Base-by-base conservation (phyloP, 2,329 filamentous ascomycete species). In the Penicillium olsonii region DNA sequence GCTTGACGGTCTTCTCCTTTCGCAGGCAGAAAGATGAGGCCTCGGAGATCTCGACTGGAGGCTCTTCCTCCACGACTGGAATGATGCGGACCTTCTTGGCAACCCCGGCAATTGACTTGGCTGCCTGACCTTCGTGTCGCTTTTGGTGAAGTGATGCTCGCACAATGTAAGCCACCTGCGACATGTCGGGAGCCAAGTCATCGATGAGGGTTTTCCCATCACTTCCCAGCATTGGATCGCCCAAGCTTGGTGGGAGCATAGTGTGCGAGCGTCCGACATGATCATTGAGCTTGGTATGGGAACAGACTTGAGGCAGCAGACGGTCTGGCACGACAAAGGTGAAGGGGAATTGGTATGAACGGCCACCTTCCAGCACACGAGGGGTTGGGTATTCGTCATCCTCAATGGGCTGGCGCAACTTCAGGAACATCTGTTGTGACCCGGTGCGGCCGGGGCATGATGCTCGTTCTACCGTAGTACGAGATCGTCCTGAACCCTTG, bases 181-280 rank as follows among this genome's bases (percentile, higher is more conserved):
- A 73, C 83, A 87, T 86, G 8, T 83, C 77, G 0, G 84, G 84
- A 2, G 81, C 73, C 62, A 86, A 71, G 57, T 87, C 84, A 60
- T 87, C 83, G 34, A 82, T 71, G 15, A 81, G 64, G 2, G 68
- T 68, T 29, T 72, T 74, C 9, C 78, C 78, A 53, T 77, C 73
- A 19, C 74, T 75, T 38, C 75, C 72, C n/a, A 80, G 65, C 59
- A 78, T 77, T 8, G 77, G 70, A 49, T 85, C 83, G 11, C 84
- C 84, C 17, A 87, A 69, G 20, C 78, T 84, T 3, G 84, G 84
- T 2, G 84, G 84, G 0, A 86, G 73, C 57, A 78, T 71, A 2
- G 82, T 70, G 63, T 87, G 84, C 1, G 75, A 76, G 18, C 78
- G 71, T 45, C 77, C 75, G 45, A 87, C 71, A 31, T 79, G 74